Conservation (phyloP, 371 early-diverging fungal species). For the Saksenaea oblongispora region DNA sequence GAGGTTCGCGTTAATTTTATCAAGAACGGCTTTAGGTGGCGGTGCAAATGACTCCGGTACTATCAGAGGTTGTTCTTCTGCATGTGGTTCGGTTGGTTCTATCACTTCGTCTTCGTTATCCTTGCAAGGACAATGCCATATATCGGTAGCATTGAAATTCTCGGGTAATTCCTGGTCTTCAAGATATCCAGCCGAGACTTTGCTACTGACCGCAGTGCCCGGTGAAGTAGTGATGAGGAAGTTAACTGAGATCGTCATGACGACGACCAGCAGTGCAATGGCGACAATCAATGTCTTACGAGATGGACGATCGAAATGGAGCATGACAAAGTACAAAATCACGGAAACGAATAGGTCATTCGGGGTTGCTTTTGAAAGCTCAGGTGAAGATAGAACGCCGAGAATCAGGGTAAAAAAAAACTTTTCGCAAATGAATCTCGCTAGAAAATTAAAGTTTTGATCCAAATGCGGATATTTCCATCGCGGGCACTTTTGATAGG, state of each 20-base stretch:
- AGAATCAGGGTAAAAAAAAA: slow-evolving; percentile 1
- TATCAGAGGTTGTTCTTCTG: slow-evolving; percentile 9
- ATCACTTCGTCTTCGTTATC: not conserved
- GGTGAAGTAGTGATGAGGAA: not conserved
- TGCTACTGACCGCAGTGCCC: not conserved
- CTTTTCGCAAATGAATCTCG: not conserved
- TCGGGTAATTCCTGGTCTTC: slow-evolving; percentile 1
- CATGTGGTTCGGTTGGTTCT: not conserved
- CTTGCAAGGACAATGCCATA: slow-evolving; percentile 12
- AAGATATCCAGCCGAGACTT: slow-evolving; percentile 10
- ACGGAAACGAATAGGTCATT: not conserved
- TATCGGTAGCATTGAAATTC: not conserved
- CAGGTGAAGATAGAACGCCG: not conserved
- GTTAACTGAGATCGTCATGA: not conserved
- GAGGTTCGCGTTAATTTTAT: slow-evolving; percentile 39
- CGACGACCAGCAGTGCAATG: not conserved
- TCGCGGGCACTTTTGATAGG: not conserved
- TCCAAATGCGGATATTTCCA: slow-evolving; percentile 1
- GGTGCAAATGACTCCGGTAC: slow-evolving; percentile 31
- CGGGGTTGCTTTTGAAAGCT: not conserved
- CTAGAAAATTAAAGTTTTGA: not conserved
- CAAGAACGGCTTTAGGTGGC: slow-evolving; percentile 25
- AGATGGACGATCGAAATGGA: slow-evolving; percentile 1
- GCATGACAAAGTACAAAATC: not conserved
- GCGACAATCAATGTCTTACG: not conserved